Base-by-base conservation (phyloP, 306 rosid genomes). In the Rosa multiflora region DNA sequence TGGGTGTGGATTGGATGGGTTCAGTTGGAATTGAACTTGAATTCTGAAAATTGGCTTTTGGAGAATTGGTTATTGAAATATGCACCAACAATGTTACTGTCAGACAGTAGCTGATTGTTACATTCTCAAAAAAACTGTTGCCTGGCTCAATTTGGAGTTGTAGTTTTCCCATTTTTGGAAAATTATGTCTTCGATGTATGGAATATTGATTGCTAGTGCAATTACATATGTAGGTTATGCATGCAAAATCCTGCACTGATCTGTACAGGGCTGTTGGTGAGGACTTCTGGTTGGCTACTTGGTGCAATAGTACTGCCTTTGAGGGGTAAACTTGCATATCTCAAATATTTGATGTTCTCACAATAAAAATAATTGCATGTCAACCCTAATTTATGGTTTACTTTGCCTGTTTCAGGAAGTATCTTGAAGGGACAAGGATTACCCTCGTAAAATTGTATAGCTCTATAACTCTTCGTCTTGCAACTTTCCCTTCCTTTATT, bases 401-500 rank as follows among this genome's bases (percentile, higher is more conserved):
- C 73, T 62, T 51, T 86, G 43, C 75, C 76, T 79, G 79, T 91
- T 78, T 53, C 97, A 95, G 99, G 98, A 95, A 90, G 86, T 91
- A 83, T 84, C 98, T 95, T 82, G 99, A 95, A 79, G 99, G 99
- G 75, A 93, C 99, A 1, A 88, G 99, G 90, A 90, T 95, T 75
- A 88, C 94, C 64, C 85, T 95, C 9, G 81, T 81, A 58, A 92
- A 95, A 90, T 83, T 52, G 99, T 94, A 89, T 79, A 52, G 40
- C 56, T 59, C 69, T 56, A 79, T 80, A 81, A 66, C 79, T 81
- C 44, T 82, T 67, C 26, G 74, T 72, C 61, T 78, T 66, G 23
- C 56, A 71, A 66, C 77, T 79, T 61, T 80, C 78, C 46, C 81
- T 51, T 69, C 72, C 47, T 17, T 67, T 55, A 44, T 62, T 39